phyloP scores from a whole-genome alignment of 192 early-diverging fungal genomes.

The Diversispora eburnea region DNA sequence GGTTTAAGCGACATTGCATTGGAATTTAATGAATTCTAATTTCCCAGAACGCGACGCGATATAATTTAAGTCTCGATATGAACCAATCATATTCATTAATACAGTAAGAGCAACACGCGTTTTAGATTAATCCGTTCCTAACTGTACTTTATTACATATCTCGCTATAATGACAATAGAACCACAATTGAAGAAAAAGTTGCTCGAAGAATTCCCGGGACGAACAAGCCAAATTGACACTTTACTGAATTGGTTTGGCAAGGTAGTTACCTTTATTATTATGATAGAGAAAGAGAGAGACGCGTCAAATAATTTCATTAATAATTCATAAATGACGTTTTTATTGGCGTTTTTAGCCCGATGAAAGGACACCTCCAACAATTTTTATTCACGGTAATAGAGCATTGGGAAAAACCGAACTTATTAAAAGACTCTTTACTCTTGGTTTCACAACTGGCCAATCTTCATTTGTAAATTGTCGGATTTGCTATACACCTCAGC shows the following conservation, averaged over 20 bases:
- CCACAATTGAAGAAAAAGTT: background rate
- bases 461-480: background rate
- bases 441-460: background rate
- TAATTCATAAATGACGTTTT: background rate
- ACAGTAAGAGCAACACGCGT: too few relatives aligned
- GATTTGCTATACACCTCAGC: background rate
- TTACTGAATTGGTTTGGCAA: slow-evolving; percentile 10
- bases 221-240: slow-evolving; percentile 4
- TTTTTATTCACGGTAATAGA: slow-evolving; percentile 15
- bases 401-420: slow-evolving; percentile 9
- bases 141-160: too few relatives aligned
- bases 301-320: background rate
- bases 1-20: too few relatives aligned
- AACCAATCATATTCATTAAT: too few relatives aligned
- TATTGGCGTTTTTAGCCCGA: background rate
- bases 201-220: background rate
- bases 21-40: too few relatives aligned
- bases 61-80: too few relatives aligned
- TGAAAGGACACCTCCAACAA: slow-evolving; percentile 3
- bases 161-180: background rate
- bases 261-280: background rate
- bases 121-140: too few relatives aligned
- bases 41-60: too few relatives aligned
- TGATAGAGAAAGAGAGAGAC: background rate
- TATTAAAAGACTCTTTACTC: background rate